Percentiles rank a stretch among this genome's conserved stretches.
Evolutionary conservation across 2,329 filamentous ascomycete genomes (phyloP).

Genomic region (Alternaria novae-zelandiae): DNA sequence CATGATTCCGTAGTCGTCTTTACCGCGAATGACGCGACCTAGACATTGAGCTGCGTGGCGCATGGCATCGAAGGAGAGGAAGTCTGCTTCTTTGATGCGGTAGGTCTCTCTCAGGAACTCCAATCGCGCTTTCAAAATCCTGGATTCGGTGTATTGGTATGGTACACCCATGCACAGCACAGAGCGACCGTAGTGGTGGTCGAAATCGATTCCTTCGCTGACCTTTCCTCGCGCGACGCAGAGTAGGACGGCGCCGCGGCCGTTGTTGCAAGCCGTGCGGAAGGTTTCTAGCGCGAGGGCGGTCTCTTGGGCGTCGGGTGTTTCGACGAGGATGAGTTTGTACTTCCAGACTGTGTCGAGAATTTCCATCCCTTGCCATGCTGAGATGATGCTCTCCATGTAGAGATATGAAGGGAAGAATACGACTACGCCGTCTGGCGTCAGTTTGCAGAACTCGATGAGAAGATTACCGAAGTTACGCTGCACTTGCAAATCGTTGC

Average conservation of each 20-base stretch:
- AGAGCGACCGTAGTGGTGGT: slow-evolving; percentile 95
- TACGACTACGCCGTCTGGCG: slow-evolving; percentile 96
- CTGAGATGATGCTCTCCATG: slow-evolving; percentile 98
- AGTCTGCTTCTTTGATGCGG: slow-evolving; percentile 95
- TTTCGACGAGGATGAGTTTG: slow-evolving; percentile 97
- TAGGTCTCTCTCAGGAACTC: slow-evolving; percentile 98
- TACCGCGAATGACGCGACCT: slow-evolving; percentile 90
- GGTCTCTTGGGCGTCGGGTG: slow-evolving; percentile 95
- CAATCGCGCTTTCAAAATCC: slow-evolving; percentile 92
- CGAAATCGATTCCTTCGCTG: slow-evolving; percentile 97
- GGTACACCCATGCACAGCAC: slow-evolving; percentile 96
- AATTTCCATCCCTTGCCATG: slow-evolving; percentile 99
- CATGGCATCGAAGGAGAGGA: slow-evolving; percentile 98
- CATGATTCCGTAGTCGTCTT: slow-evolving; percentile 99
- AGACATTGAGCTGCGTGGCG: slow-evolving; percentile 97
- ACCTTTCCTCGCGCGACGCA: slow-evolving; percentile 98
- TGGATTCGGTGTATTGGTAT: slow-evolving; percentile 98
- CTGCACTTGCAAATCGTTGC: slow-evolving; percentile 95
- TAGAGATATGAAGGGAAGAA: slow-evolving; percentile 99
- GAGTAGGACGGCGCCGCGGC: slow-evolving; percentile 87
- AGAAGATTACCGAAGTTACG: slow-evolving; percentile 93
- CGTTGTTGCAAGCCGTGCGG: slow-evolving; percentile 96
- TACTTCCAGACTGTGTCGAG: slow-evolving; percentile 99
- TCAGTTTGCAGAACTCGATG: slow-evolving; percentile 94
- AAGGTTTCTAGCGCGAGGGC: slow-evolving; percentile 95